Percentiles rank a stretch among this genome's conserved stretches.
These are phyloP conservation scores for Penicillium atrosanguineum DNA, from an alignment of 495 filamentous ascomycete genomes.

Conservation along the genomic window DNA sequence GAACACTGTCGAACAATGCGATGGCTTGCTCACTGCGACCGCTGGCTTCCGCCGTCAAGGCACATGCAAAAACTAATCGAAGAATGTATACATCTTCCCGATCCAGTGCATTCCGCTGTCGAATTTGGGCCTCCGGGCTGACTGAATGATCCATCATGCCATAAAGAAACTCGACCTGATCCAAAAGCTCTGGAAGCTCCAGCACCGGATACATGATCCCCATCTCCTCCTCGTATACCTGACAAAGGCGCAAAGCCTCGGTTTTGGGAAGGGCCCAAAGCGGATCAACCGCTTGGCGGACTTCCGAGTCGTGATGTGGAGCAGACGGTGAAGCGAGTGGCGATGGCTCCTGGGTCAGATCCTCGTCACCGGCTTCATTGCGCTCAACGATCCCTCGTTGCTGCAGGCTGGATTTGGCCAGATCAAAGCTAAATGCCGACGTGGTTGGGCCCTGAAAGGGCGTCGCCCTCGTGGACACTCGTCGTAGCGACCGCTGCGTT, in stretches of 20 bases:
- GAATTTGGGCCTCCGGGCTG: neutral
- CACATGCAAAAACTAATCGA: conserved; percentile 73
- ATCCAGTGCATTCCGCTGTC: conserved; percentile 34
- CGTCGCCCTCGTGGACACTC: conserved; percentile 27
- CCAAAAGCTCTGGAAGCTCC: conserved; percentile 59
- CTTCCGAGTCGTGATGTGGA: conserved; percentile 37
- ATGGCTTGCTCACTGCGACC: conserved; percentile 71
- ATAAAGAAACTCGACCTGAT: conserved; percentile 60
- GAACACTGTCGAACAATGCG: conserved; percentile 69
- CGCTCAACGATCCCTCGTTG: conserved; percentile 71
- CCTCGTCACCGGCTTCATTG: conserved; percentile 47
- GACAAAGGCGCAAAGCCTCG: conserved; percentile 72
- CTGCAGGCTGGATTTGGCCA: conserved; percentile 77
- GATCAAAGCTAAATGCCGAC: conserved; percentile 73
- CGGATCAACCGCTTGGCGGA: conserved; percentile 55
- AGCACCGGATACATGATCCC: conserved; percentile 85
- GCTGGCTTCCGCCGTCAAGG: conserved; percentile 67
- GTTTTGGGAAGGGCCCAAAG: conserved; percentile 72
- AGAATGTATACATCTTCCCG: conserved; percentile 65
- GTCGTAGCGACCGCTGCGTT: conserved; percentile 20
- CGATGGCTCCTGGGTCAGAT: conserved; percentile 43
- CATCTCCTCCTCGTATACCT: conserved; percentile 79
- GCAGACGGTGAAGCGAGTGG: conserved; percentile 50
- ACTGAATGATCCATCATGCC: conserved; percentile 48
- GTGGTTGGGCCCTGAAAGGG: conserved; percentile 81